Evolutionary conservation across 495 filamentous ascomycete genomes (phyloP), one percentile per base, ranked within the genome.

Genomic region (Aspergillus carlsbadensis): DNA sequence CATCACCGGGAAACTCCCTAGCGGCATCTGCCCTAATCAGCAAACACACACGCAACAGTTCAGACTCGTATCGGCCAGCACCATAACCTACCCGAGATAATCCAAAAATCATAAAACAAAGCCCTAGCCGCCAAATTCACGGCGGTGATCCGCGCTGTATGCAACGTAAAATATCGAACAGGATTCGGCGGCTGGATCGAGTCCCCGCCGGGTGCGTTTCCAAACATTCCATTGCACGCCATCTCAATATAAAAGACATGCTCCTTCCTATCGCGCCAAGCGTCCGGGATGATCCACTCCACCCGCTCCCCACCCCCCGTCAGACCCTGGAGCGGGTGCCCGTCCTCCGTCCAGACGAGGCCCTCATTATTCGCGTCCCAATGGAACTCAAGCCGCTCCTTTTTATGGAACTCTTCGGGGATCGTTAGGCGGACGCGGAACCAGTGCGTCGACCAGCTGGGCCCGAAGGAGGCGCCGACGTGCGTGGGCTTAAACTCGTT

Each of bases 361-460:
- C 89, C 94, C 71, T 98, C 94, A 61, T 90, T 93, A 72, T 89
- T 88, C 21, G 87, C 84, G 72, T 98, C 94, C 92, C 94, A 98
- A 62, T 95, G 91, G 52, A 98, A 87, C 69, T 97, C 95, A 34
- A 98, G 74, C 22, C 87, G 85, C 53, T 89, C 82, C 60, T 91
- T 88, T 37, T 90, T 69, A 22, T 67, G 75, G 59, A 96, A 78
- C 2, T 90, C 75, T 59, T 78, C 58, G 15, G 94, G 94, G 18
- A 98, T 81, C 1, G 79, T 89, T 52, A 98, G 74, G 39, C 84
- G 74, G 50, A 96, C 82, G 40, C 85, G 87, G 80, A 98, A 94
- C 94, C 94, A 98, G 71, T 97, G 93, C n/a, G 94, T 98, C 0
- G 91, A 91, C 94, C 94, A 98, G 42, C 91, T 92, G 10, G 94